These are phyloP conservation scores for Paecilomyces fulvus DNA, from an alignment of 2,329 filamentous ascomycete species.

Conservation along the genomic window DNA sequence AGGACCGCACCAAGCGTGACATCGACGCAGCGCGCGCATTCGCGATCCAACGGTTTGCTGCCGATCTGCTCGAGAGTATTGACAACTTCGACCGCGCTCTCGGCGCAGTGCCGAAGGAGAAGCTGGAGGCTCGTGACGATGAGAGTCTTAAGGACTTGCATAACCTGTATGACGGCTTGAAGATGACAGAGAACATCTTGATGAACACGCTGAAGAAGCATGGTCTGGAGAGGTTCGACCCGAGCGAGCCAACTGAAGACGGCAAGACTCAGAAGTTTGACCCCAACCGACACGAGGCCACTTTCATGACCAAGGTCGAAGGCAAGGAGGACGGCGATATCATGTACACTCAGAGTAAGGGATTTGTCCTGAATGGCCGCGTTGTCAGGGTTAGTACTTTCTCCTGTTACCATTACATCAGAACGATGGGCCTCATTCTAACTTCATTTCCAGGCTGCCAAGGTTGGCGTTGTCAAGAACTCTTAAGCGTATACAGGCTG, in stretches of 20 bases:
- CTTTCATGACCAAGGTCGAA: slow-evolving; percentile 80
- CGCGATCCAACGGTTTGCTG: slow-evolving; percentile 87
- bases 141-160: slow-evolving; percentile 61
- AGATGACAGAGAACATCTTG: slow-evolving; percentile 89
- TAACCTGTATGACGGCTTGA: slow-evolving; percentile 77
- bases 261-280: slow-evolving; percentile 76
- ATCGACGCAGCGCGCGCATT: slow-evolving; percentile 82
- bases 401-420: not conserved
- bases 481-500: slow-evolving; percentile 19
- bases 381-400: slow-evolving; percentile 56
- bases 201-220: slow-evolving; percentile 87
- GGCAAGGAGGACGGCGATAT: slow-evolving; percentile 86
- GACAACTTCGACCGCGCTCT: slow-evolving; percentile 97
- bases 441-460: slow-evolving; percentile 54
- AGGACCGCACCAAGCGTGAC: slow-evolving; percentile 87
- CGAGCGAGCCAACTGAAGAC: slow-evolving; percentile 38
- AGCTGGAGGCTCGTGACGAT: slow-evolving; percentile 51
- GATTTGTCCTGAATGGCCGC: slow-evolving; percentile 86
- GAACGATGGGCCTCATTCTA: slow-evolving; percentile 6
- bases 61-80: slow-evolving; percentile 87
- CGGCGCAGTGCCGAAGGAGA: slow-evolving; percentile 64
- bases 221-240: slow-evolving; percentile 82
- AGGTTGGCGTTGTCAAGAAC: slow-evolving; percentile 95
- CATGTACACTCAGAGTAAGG: slow-evolving; percentile 90
- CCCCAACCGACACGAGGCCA: slow-evolving; percentile 93